These are phyloP conservation scores for Pseudopyricularia javanii DNA, from an alignment of 2,329 filamentous ascomycete species.

Conservation along the genomic window DNA sequence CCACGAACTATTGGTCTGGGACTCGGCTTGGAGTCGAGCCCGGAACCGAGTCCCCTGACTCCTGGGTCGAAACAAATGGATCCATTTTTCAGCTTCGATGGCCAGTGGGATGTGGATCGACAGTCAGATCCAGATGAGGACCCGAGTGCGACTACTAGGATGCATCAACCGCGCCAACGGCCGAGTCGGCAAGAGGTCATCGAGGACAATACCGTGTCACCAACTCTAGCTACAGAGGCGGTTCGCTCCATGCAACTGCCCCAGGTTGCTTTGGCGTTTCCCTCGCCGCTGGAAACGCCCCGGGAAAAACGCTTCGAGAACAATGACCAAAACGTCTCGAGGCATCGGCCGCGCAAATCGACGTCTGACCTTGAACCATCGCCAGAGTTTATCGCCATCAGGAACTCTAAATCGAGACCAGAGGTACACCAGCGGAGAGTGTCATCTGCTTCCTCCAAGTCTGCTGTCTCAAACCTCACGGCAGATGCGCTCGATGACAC, in stretches of 20 bases:
- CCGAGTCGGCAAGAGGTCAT: conserved; percentile 21
- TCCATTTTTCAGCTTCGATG: conserved; percentile 45
- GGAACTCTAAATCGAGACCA: conserved; percentile 27
- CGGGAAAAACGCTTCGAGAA: conserved; percentile 15
- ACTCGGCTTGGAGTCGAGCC: conserved; percentile 27
- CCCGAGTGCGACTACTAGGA: conserved; percentile 41
- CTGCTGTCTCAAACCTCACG: conserved; percentile 39
- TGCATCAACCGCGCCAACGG: conserved; percentile 14
- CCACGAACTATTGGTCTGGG: conserved; percentile 28
- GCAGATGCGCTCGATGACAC: conserved; percentile 44
- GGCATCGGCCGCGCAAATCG: conserved; percentile 9
- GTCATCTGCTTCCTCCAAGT: conserved; percentile 19
- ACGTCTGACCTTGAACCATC: conserved; percentile 22
- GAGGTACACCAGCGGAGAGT: not conserved
- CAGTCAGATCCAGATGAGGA: conserved; percentile 43
- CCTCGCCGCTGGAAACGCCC: conserved; percentile 20
- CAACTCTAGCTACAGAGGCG: conserved; percentile 39
- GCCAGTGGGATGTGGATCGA: conserved; percentile 41
- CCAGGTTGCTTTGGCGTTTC: conserved; percentile 24
- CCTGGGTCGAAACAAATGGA: conserved; percentile 22
- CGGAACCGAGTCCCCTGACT: conserved; percentile 24
- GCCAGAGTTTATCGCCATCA: conserved; percentile 28
- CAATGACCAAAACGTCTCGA: conserved; percentile 12
- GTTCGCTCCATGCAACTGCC: conserved; percentile 33
- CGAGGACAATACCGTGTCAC: conserved; percentile 33